Conservation (phyloP, 768 basidiomycete genomes). For the Coprinellus aureogranulatus region DNA sequence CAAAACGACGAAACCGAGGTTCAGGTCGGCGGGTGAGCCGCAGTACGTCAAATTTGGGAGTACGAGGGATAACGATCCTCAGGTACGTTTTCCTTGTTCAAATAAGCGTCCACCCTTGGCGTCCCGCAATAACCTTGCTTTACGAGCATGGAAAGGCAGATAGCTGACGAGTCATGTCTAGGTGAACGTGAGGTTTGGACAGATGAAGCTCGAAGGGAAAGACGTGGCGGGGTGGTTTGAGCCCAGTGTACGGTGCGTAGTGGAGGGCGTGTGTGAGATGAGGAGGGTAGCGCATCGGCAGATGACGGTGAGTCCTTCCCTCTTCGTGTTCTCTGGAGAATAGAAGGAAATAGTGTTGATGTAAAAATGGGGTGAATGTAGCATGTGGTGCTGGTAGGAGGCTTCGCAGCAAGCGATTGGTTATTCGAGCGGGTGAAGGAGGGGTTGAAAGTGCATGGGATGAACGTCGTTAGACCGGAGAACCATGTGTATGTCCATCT, state of each 20-base stretch:
- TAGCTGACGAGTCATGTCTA: too few relatives aligned
- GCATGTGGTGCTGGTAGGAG: constrained; percentile 54
- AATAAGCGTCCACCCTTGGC: too few relatives aligned
- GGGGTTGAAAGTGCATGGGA: constrained; percentile 33
- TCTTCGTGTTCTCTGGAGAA: too few relatives aligned
- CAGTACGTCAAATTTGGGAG: constrained; percentile 44
- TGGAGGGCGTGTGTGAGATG: constrained; percentile 21
- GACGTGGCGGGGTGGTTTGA: constrained; percentile 31
- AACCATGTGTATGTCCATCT: constrained; percentile 46
- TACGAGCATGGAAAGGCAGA: too few relatives aligned
- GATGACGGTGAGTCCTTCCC: constrained; percentile 27
- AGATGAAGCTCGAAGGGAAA: constrained; percentile 39
- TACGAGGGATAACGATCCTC: constrained; percentile 33
- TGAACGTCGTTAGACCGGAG: constrained; percentile 49
- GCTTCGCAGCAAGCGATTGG: constrained; percentile 58
- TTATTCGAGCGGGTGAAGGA: constrained; percentile 43
- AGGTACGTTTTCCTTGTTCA: too few relatives aligned
- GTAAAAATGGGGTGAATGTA: constrained; percentile 15
- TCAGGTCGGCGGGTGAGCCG: constrained; percentile 31
- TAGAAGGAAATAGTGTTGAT: not conserved
- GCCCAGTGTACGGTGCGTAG: constrained; percentile 31
- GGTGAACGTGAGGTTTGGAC: too few relatives aligned
- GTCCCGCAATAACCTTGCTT: too few relatives aligned
- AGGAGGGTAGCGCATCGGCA: constrained; percentile 12
- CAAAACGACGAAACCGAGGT: constrained; percentile 40